Conservation (phyloP, 805 yeast genomes). For the Metschnikowia henanensis region DNA sequence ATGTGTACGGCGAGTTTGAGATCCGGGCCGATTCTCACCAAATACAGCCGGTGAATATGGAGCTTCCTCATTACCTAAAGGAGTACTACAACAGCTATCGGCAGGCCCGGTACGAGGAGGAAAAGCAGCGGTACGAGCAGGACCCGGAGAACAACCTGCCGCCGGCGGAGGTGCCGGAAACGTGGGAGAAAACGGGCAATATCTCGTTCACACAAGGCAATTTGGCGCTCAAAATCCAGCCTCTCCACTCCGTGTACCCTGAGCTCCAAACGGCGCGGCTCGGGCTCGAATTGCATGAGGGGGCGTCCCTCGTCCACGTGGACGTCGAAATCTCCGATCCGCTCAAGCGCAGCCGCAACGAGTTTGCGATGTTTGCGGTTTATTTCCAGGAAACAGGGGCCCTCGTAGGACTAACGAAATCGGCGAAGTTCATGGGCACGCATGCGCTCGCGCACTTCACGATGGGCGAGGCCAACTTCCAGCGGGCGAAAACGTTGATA, state of each 20-base stretch:
- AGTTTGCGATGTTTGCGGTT: conserved; percentile 54
- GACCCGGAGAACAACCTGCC: conserved; percentile 26
- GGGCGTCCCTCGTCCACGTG: conserved; percentile 36
- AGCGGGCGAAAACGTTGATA: conserved; percentile 45
- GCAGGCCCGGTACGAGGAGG: conserved; percentile 26
- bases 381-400: conserved; percentile 70
- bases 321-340: conserved; percentile 37
- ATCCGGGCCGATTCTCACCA: conserved; percentile 16
- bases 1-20: conserved; percentile 43
- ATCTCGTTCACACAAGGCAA: conserved; percentile 25
- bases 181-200: conserved; percentile 26
- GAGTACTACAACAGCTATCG: conserved; percentile 29
- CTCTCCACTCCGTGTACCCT: conserved; percentile 25
- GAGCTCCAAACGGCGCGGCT: conserved; percentile 19
- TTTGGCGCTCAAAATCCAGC: conserved; percentile 24
- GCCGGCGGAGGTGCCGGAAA: conserved; percentile 16
- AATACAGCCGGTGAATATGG: conserved; percentile 19
- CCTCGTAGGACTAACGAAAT: conserved; percentile 53
- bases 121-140: conserved; percentile 26
- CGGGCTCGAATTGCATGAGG: conserved; percentile 21
- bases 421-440: conserved; percentile 66
- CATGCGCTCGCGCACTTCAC: conserved; percentile 61
- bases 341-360: conserved; percentile 50
- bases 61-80: conserved; percentile 31
- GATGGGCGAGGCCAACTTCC: conserved; percentile 41